phyloP scores from a whole-genome alignment of 106 monocot species.

The Dioscorea dumetorum region DNA sequence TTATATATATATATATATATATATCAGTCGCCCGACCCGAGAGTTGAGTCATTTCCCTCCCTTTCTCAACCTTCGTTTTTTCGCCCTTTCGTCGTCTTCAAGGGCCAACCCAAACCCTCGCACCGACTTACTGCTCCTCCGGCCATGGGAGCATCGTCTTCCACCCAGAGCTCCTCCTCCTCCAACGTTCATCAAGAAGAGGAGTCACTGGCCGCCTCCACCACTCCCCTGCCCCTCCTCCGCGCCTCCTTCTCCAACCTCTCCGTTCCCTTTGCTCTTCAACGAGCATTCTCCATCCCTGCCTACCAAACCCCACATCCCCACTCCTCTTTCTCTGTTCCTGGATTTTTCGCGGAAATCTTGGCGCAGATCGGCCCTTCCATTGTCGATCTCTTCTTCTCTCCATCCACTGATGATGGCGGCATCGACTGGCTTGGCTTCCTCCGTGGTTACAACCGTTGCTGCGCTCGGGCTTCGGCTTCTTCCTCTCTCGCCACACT shows the following conservation, averaged over 20 bases:
- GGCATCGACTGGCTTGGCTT: conserved; percentile 46
- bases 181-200: conserved; percentile 42
- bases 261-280: conserved; percentile 38
- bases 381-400: conserved; percentile 50
- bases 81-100: no score
- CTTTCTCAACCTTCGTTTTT: no score
- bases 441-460: conserved; percentile 61
- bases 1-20: no score
- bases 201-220: conserved; percentile 67
- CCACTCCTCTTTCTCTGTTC: conserved; percentile 9
- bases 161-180: conserved; percentile 17
- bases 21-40: no score
- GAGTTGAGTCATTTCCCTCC: no score
- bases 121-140: neutral
- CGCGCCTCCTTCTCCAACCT: conserved; percentile 55
- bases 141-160: conserved; percentile 74
- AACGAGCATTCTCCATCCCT: conserved; percentile 17
- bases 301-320: neutral
- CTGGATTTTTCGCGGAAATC: conserved; percentile 28
- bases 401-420: conserved; percentile 2
- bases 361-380: conserved; percentile 40
- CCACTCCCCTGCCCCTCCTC: conserved; percentile 56
- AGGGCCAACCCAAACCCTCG: neutral
- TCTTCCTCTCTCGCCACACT: conserved; percentile 48
- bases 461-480: conserved; percentile 47